Evolutionary conservation across 2,329 filamentous ascomycete species (phyloP), one percentile per base, ranked within the genome.

Genomic region (Lachnellula subtilissima): DNA sequence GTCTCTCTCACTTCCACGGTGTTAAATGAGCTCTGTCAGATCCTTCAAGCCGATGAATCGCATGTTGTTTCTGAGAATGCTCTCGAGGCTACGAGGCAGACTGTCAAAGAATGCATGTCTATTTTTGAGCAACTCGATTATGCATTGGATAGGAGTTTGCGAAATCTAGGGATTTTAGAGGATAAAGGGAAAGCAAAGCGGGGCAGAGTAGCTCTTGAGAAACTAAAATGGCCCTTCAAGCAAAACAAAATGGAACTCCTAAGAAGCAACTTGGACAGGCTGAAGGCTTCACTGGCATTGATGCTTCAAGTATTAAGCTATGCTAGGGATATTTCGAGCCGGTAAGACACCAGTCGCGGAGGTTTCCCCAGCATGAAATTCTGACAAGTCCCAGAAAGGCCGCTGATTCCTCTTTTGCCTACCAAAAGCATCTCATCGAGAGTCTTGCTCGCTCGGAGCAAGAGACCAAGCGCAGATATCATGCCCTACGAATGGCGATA

Each of bases 1-100:
- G 58, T 57, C 7, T 60, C 58, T 3, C 53, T 60, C n/a, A 57
- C 58, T 7, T 60, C 58, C 2, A 60, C 55, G 2, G 55, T 60
- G 3, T 25, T 60, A 3, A 47, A 53, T 35, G 54, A 60, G 32
- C 52, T 60, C 2, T 57, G 54, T 39, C 23, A 43, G 6, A 57
- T 55, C 23, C 53, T 60, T 17, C 47, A 60, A 11, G 39, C 49
- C 2, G 55, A 60, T 28, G 49, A 57, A 37, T 25, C 39, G 4
- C 55, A 46, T 36, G 45, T 60, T 19, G 54, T 55, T 2, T 57
- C 55, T 37, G 39, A 46, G 4, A 51, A 35, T 11, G 58, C 58
- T 3, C 42, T 60, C 9, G 36, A 48, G 28, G 58, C 52, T 9
- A 60, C 58, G 7, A 37, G 52, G 11, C 58, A 57, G 19, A 57